Conservation (phyloP, 108 stramenopile species). For the Skeletonema tropicum region DNA sequence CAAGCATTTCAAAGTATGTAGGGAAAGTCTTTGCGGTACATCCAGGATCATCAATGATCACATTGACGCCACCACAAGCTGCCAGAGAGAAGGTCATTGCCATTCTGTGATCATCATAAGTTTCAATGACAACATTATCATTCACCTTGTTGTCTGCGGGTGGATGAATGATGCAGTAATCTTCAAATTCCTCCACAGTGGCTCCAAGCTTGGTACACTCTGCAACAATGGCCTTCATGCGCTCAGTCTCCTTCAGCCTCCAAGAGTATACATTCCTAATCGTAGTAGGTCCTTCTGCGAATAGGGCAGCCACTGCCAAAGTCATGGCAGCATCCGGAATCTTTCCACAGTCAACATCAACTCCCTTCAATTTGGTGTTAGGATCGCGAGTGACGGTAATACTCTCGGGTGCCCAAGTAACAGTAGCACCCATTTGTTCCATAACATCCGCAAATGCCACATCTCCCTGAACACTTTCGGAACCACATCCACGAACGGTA, state of each 20-base stretch:
- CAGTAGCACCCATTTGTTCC: conserved; percentile 94
- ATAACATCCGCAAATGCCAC: conserved; percentile 96
- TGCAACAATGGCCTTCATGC: conserved; percentile 98
- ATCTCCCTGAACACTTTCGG: conserved; percentile 94
- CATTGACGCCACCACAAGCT: conserved; percentile 95
- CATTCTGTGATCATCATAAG: conserved; percentile 99
- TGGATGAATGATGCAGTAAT: conserved; percentile 95
- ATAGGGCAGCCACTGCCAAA: conserved; percentile 92
- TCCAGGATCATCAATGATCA: conserved; percentile 93
- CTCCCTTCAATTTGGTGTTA: conserved; percentile 77
- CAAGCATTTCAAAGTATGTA: conserved; percentile 94
- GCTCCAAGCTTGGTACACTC: conserved; percentile 97
- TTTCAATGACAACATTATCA: conserved; percentile 93
- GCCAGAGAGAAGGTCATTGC: conserved; percentile 97
- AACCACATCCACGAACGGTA: conserved; percentile 91
- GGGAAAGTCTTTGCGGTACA: conserved; percentile 98
- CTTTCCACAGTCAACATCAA: conserved; percentile 96
- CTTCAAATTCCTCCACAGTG: conserved; percentile 90
- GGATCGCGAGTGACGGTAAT: conserved; percentile 93
- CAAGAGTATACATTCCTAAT: conserved; percentile 98
- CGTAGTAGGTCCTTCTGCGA: conserved; percentile 95
- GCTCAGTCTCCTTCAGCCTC: conserved; percentile 97
- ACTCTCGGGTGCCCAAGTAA: conserved; percentile 88
- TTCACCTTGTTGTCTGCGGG: conserved; percentile 82
- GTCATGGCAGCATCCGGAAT: conserved; percentile 99